A percentile compares a stretch with the other conserved stretches of the same genome.
phyloP scores from a whole-genome alignment of 1,139 yeast genomes.

The Taiozyma sp. region DNA sequence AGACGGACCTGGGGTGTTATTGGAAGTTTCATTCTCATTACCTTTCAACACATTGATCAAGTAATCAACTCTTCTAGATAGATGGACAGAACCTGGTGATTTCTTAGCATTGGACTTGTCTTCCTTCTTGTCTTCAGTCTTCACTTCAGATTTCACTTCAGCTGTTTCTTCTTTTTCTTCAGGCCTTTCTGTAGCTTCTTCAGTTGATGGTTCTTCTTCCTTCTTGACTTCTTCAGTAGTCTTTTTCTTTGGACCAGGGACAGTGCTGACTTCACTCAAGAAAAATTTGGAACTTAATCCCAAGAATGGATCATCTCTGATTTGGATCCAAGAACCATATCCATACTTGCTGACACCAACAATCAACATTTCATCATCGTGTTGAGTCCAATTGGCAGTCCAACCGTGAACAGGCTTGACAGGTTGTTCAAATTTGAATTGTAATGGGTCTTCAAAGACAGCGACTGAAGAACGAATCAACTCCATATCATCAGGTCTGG shows the following conservation, averaged over 20 bases:
- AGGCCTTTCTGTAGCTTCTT: neutral
- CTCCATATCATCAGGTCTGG: constrained; percentile 79
- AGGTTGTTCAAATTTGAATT: constrained; percentile 49
- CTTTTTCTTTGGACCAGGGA: constrained; percentile 19
- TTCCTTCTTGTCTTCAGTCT: constrained; percentile 10
- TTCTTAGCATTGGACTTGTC: constrained; percentile 35
- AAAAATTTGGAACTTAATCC: constrained; percentile 82
- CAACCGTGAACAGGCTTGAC: constrained; percentile 88
- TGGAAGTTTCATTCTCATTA: constrained; percentile 33
- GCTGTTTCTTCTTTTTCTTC: neutral
- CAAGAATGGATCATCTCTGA: constrained; percentile 90
- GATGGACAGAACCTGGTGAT: constrained; percentile 89
- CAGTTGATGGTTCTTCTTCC: constrained; percentile 8
- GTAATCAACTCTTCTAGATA: constrained; percentile 91
- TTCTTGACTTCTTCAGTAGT: constrained; percentile 6
- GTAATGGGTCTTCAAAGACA: constrained; percentile 42
- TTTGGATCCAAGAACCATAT: constrained; percentile 91
- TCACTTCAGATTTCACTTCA: constrained; percentile 5
- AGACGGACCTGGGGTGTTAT: constrained; percentile 22
- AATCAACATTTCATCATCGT: constrained; percentile 81
- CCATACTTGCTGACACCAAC: constrained; percentile 92
- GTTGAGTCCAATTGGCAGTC: constrained; percentile 80
- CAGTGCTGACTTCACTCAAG: constrained; percentile 37
- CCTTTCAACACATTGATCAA: constrained; percentile 64
- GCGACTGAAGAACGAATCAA: constrained; percentile 57